Evolutionary conservation across 495 filamentous ascomycete species (phyloP).

Genomic region (Poronia punctata): DNA sequence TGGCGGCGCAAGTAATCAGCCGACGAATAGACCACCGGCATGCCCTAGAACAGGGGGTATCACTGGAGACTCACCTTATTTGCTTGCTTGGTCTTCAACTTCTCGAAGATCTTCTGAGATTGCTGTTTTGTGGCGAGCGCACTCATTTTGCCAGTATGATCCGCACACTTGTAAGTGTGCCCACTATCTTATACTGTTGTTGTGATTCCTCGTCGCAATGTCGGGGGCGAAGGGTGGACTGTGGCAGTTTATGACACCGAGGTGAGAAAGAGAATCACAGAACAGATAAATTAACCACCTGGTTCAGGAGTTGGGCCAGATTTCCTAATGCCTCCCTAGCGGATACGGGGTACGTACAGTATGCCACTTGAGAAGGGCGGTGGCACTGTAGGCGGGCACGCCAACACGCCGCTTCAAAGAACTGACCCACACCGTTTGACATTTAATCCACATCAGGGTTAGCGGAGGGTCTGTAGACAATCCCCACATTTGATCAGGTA

Average conservation of each 20-base stretch:
- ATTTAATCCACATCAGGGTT: conserved; percentile 8
- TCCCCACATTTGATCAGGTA: conserved; percentile 5
- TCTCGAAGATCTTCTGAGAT: conserved; percentile 97
- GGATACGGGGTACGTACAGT: conserved; percentile 4
- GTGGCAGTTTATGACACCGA: neutral
- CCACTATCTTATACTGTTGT: neutral
- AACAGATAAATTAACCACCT: neutral
- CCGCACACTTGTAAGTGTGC: conserved; percentile 29
- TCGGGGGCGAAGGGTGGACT: neutral
- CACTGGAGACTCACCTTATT: conserved; percentile 66
- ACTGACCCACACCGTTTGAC: neutral
- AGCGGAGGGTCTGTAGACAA: neutral
- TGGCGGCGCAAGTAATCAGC: conserved; percentile 33
- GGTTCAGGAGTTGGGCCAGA: conserved; percentile 27
- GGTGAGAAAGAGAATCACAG: neutral
- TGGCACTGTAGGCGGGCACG: too few relatives aligned
- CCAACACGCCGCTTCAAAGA: too few relatives aligned
- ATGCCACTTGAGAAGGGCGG: conserved; percentile 3
- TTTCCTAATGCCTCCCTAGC: conserved; percentile 15
- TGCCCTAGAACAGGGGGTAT: neutral
- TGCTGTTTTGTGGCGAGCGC: conserved; percentile 81
- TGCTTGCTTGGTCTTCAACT: conserved; percentile 84
- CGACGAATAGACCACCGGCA: neutral
- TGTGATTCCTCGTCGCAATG: conserved; percentile 13
- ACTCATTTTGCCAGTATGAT: conserved; percentile 54